phyloP scores from a whole-genome alignment of 2,329 filamentous ascomycete species.

The Trichophyton schoenleinii region DNA sequence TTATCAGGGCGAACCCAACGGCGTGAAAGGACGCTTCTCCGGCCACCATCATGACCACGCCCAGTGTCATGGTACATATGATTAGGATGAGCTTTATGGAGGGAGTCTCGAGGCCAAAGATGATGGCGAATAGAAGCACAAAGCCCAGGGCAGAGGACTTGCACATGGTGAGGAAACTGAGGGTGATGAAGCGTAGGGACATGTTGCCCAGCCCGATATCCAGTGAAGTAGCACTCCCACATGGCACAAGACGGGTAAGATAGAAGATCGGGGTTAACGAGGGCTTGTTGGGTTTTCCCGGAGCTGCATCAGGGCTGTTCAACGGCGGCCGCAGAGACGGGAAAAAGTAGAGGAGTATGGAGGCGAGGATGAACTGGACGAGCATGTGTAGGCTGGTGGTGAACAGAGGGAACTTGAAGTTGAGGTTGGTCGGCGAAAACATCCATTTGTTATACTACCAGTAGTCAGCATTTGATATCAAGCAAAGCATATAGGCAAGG shows the following conservation, averaged over 20 bases:
- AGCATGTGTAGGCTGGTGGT: constrained; percentile 93
- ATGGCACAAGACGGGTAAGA: constrained; percentile 78
- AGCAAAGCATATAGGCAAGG: neutral
- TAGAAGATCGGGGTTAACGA: constrained; percentile 61
- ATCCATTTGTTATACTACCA: constrained; percentile 98
- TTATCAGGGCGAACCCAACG: constrained; percentile 81
- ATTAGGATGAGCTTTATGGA: constrained; percentile 77
- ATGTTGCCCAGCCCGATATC: constrained; percentile 96
- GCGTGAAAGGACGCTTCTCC: constrained; percentile 84
- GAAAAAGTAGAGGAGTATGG: constrained; percentile 64
- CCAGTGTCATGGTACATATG: constrained; percentile 80
- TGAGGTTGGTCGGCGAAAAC: constrained; percentile 73
- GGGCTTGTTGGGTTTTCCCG: constrained; percentile 25
- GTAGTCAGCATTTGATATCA: neutral
- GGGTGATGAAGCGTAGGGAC: constrained; percentile 85
- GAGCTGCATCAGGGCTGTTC: neutral
- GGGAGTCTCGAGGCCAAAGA: constrained; percentile 80
- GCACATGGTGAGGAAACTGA: constrained; percentile 99
- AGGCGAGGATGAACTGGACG: constrained; percentile 75
- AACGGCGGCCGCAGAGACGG: constrained; percentile 61
- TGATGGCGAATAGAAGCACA: constrained; percentile 85
- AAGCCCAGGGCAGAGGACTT: constrained; percentile 95
- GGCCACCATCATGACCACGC: constrained; percentile 96
- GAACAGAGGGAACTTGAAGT: constrained; percentile 91
- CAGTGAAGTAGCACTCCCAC: constrained; percentile 80